Evolutionary conservation across 306 rosid genomes (phyloP).

Genomic region (Cyamopsis tetragonoloba): DNA sequence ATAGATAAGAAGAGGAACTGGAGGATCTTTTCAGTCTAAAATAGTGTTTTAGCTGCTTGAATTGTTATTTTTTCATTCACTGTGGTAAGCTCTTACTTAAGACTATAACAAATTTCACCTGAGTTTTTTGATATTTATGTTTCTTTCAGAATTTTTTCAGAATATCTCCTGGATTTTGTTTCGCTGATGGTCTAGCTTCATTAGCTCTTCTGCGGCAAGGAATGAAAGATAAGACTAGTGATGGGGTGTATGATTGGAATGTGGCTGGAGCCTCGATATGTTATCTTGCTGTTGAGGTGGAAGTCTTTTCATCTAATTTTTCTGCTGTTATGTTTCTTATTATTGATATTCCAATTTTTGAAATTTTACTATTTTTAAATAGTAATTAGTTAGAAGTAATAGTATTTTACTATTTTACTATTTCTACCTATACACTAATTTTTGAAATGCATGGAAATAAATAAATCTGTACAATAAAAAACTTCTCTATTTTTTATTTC

Average conservation of each 20-base stretch:
- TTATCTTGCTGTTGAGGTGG: slow-evolving; percentile 87
- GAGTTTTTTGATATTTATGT: slow-evolving; percentile 29
- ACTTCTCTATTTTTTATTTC: no score
- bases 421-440: no score
- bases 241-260: slow-evolving; percentile 83
- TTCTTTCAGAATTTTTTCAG: slow-evolving; percentile 81
- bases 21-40: neutral
- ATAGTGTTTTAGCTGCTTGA: slow-evolving; percentile 10
- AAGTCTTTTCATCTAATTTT: slow-evolving; percentile 8
- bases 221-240: slow-evolving; percentile 85
- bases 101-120: slow-evolving; percentile 9
- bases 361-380: no score
- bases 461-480: no score
- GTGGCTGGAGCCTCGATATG: slow-evolving; percentile 90
- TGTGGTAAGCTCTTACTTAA: neutral
- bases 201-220: slow-evolving; percentile 96
- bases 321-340: slow-evolving; percentile 12
- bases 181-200: slow-evolving; percentile 97
- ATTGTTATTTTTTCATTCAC: slow-evolving; percentile 3
- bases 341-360: slow-evolving; percentile 18
- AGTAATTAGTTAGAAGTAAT: no score
- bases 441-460: no score
- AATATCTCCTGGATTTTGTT: slow-evolving; percentile 95
- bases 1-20: neutral
- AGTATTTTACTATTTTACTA: no score